These are phyloP conservation scores for Acacia crassicarpa DNA, from an alignment of 306 rosid species.

Conservation along the genomic window DNA sequence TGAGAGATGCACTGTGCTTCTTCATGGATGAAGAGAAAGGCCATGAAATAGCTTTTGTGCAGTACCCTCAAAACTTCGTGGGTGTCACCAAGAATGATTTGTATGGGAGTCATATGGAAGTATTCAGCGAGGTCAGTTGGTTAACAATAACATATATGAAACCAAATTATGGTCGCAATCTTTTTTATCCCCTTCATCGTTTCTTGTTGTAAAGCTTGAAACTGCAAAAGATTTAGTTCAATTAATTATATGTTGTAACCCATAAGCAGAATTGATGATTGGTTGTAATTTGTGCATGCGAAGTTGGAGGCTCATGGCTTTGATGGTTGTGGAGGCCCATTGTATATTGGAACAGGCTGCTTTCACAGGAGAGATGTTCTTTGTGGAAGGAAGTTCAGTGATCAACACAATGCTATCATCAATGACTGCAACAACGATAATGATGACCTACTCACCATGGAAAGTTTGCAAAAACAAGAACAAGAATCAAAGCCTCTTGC, in stretches of 20 bases:
- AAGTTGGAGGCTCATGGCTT: conserved; percentile 64
- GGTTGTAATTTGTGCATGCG: conserved; percentile 8
- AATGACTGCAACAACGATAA: conserved; percentile 37
- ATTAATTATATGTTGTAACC: neutral
- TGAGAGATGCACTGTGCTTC: conserved; percentile 79
- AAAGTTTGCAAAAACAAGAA: conserved; percentile 40
- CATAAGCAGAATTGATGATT: neutral
- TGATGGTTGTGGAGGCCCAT: conserved; percentile 73
- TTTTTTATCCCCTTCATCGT: neutral
- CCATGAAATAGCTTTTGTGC: conserved; percentile 71
- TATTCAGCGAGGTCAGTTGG: conserved; percentile 39
- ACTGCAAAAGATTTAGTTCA: neutral
- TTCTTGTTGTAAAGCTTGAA: neutral
- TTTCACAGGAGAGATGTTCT: conserved; percentile 78
- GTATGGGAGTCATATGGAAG: conserved; percentile 36
- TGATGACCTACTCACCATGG: conserved; percentile 8
- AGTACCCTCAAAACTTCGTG: conserved; percentile 59
- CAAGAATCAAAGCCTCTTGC: conserved; percentile 59
- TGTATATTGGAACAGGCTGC: conserved; percentile 72
- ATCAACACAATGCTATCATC: conserved; percentile 5
- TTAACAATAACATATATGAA: neutral
- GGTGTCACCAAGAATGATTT: conserved; percentile 66
- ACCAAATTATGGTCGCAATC: neutral
- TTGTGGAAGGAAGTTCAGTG: conserved; percentile 53
- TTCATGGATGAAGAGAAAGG: conserved; percentile 79